Base-by-base conservation (phyloP, 2,329 filamentous ascomycete species). In the Xylaria sp. region DNA sequence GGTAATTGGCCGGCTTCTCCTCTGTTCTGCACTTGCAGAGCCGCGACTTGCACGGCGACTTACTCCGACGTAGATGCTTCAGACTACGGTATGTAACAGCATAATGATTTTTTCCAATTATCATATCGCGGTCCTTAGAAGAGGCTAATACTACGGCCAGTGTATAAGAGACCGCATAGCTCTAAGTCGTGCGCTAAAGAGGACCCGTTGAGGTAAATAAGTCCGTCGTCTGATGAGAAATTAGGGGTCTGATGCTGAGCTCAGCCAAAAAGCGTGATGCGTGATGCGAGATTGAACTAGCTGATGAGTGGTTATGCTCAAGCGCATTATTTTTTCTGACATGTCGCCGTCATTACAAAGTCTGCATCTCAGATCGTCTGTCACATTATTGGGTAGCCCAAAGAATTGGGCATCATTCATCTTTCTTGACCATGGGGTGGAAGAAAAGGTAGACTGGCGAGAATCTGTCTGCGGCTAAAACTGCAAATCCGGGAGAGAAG, bases 231-330 rank as follows among this genome's bases (percentile, higher is more conserved):
- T 28, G 13, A 36, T 23, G 41, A 15, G 58, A 62, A 59, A 66
- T 56, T 59, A 69, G 51, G 23, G 46, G 58, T 33, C 20, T n/a
- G 1, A 55, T 63, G 62, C 63, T 66, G 63, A 63, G 63, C 28
- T 65, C 67, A 66, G 63, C 63, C 36, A 66, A 62, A 48, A 43
- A 54, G 28, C 6, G 43, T 28, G 52, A 64, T 28, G 28, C 28
- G 28, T 28, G 28, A 28, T 7, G 15, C 54, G 31, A 20, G 52
- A 63, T 63, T 20, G 49, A 49, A 28, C 36, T 23, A 57, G 43
- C 23, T n/a, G n/a, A 13, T 39, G 54, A 56, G 12, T 56, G 36
- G 13, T 28, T 25, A 13, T 33, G 10, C 0, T 25, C 20, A 28
- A 28, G 20, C 56, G 39, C 56, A n/a, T 48, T 18, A 41, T 41